Evolutionary conservation across 176 grass and related monocot genomes (phyloP).

Genomic region (Oryza punctata): DNA sequence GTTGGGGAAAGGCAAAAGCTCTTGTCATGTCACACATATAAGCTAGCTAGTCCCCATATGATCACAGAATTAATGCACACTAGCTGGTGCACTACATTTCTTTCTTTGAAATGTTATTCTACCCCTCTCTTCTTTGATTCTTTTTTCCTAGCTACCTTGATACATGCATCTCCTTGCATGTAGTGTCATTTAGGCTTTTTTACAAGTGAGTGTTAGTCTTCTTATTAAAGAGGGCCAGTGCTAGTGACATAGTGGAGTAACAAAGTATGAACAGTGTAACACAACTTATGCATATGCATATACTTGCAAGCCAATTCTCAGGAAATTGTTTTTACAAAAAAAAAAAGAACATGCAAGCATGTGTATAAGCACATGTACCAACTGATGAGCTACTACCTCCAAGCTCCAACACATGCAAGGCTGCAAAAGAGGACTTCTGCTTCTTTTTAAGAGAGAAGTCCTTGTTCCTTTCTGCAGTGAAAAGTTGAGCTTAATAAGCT

Average conservation of each 20-base stretch:
- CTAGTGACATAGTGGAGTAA: neutral
- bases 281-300: no score
- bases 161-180: neutral
- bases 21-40: neutral
- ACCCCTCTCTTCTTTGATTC: neutral
- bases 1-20: neutral
- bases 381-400: neutral
- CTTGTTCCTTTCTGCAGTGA: neutral
- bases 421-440: neutral
- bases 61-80: neutral
- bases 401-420: neutral
- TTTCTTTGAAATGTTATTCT: neutral
- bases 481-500: neutral
- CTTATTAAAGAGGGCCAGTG: neutral
- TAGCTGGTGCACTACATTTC: neutral
- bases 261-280: no score
- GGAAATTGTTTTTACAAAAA: neutral
- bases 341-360: neutral
- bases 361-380: neutral
- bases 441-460: neutral
- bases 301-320: neutral
- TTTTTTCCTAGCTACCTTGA: neutral
- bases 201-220: neutral
- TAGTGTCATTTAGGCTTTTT: neutral
- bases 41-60: neutral